Evolutionary conservation across 2,329 filamentous ascomycete species (phyloP).

Genomic region (Cryphonectria parasitica): DNA sequence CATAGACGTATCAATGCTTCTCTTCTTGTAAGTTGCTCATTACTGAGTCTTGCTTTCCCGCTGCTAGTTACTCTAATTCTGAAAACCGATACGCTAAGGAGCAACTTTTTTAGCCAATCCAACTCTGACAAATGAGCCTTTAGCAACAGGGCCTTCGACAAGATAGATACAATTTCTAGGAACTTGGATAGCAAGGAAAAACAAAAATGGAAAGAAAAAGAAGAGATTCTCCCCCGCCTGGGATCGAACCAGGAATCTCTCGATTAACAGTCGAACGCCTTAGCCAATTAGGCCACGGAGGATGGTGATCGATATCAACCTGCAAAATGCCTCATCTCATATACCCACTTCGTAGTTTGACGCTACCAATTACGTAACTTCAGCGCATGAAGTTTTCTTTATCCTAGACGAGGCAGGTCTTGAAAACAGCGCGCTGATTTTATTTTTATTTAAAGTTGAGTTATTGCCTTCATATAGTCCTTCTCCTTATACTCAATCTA

Average conservation of each 20-base stretch:
- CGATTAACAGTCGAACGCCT: constrained; percentile 1
- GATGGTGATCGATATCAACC: not conserved
- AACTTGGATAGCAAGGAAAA: accelerated
- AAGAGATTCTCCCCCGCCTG: not conserved
- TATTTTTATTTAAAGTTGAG: not conserved
- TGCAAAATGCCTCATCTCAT: not conserved
- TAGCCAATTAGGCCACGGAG: constrained; percentile 1
- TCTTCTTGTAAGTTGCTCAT: too few relatives aligned
- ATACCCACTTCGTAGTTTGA: not conserved
- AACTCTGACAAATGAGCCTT: too few relatives aligned
- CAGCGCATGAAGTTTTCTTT: not conserved
- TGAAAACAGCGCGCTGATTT: not conserved
- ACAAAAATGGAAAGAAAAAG: not conserved
- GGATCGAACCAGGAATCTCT: constrained; percentile 1
- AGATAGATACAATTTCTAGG: not conserved
- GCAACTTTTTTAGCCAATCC: too few relatives aligned
- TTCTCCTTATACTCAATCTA: not conserved
- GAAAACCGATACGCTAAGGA: too few relatives aligned
- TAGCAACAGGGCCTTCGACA: not conserved
- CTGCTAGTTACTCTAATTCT: too few relatives aligned
- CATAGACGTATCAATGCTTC: too few relatives aligned
- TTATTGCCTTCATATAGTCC: not conserved
- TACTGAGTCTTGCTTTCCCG: too few relatives aligned
- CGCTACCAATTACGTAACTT: not conserved
- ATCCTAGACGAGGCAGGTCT: not conserved